A percentile compares a stretch with the other conserved stretches of the same genome.
Conservation (phyloP, 192 early-diverging fungal genomes). For the Coemansia sp. region DNA sequence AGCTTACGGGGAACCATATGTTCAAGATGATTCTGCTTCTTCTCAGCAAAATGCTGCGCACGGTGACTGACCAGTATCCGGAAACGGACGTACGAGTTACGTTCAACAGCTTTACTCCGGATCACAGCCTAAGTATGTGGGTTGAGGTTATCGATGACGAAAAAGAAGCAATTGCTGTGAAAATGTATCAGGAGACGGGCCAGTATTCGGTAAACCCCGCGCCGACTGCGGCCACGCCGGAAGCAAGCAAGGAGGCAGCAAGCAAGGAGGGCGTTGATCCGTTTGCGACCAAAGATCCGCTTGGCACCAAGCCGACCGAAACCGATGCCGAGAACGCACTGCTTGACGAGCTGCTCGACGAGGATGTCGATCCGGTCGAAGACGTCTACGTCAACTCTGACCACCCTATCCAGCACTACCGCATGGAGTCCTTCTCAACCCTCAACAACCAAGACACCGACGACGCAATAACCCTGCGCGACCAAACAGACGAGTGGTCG, state of each 20-base stretch:
- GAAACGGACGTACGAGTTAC: constrained; percentile 58
- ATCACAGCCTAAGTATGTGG: constrained; percentile 46
- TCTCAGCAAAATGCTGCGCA: constrained; percentile 64
- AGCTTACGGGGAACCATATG: constrained; percentile 62
- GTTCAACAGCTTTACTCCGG: constrained; percentile 41
- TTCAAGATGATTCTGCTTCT: constrained; percentile 65
- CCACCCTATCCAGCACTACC: constrained; percentile 41
- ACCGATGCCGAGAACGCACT: neutral
- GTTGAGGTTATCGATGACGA: constrained; percentile 56
- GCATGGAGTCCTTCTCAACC: constrained; percentile 42
- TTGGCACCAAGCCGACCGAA: constrained; percentile 6
- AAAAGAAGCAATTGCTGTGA: constrained; percentile 21
- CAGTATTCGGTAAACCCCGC: constrained; percentile 8
- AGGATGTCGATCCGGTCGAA: constrained; percentile 26
- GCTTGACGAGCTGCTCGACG: constrained; percentile 13
- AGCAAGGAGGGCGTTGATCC: constrained; percentile 8
- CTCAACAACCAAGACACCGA: constrained; percentile 36
- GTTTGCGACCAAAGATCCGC: constrained; percentile 24
- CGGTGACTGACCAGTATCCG: constrained; percentile 58
- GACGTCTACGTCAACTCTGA: constrained; percentile 44
- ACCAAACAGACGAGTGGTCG: constrained; percentile 31
- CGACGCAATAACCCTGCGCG: constrained; percentile 39
- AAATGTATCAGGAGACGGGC: constrained; percentile 34
- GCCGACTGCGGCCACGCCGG: neutral
- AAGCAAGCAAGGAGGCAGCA: too few relatives aligned